Evolutionary conservation across 805 yeast species (phyloP).

Genomic region (Nakazawaea wickerhamii): DNA sequence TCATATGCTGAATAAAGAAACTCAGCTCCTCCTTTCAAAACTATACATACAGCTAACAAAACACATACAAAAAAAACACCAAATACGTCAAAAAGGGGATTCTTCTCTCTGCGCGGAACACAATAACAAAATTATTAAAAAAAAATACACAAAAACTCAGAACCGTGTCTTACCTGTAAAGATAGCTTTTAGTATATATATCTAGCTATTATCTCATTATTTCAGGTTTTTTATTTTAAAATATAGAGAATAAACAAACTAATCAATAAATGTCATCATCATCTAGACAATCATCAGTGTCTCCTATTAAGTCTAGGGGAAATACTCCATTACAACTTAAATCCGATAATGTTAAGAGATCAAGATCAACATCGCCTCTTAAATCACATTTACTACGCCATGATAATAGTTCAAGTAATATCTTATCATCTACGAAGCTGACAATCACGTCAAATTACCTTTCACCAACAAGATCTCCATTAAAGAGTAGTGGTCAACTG

Average conservation of each 20-base stretch:
- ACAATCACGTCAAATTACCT: background rate
- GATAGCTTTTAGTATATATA: too few species aligned
- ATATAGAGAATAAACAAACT: too few species aligned
- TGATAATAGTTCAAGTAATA: background rate
- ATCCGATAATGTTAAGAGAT: constrained; percentile 10
- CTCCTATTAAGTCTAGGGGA: constrained; percentile 8
- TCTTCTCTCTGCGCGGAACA: too few species aligned
- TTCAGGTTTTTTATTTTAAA: too few species aligned
- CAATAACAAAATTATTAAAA: too few species aligned
- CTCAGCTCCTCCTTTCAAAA: background rate
- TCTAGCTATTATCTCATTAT: too few species aligned
- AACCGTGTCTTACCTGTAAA: too few species aligned
- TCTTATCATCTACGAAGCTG: background rate
- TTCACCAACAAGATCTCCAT: constrained; percentile 10
- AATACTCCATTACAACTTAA: constrained; percentile 10
- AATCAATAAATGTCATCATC: constrained; percentile 4
- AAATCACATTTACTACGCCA: background rate
- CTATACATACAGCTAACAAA: background rate
- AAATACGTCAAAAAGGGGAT: too few species aligned
- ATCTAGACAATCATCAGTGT: constrained; percentile 7
- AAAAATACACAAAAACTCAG: too few species aligned
- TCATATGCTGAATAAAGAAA: background rate
- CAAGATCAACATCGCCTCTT: constrained; percentile 8
- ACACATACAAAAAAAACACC: too few species aligned
- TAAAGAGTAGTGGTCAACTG: constrained; percentile 3